Evolutionary conservation across 2,329 filamentous ascomycete species (phyloP).

Genomic region (Arthrobotrys megalospora): DNA sequence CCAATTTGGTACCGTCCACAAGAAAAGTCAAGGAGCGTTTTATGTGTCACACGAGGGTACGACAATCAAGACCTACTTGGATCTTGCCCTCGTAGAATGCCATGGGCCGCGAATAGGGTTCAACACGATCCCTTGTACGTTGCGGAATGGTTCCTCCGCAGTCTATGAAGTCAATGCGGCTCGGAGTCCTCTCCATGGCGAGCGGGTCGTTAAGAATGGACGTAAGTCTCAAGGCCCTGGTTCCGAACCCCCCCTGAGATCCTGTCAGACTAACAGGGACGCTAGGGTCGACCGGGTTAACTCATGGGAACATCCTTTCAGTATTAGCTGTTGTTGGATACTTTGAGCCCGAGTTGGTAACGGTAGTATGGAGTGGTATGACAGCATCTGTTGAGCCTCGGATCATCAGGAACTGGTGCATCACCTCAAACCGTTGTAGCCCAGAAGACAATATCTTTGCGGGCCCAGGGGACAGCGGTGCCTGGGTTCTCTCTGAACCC

Average conservation of each 20-base stretch:
- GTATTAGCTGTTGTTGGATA: constrained; percentile 36
- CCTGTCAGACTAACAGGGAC: background rate
- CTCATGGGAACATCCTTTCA: constrained; percentile 41
- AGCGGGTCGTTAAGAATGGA: constrained; percentile 49
- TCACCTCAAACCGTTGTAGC: constrained; percentile 22
- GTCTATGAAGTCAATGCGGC: constrained; percentile 50
- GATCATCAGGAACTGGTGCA: constrained; percentile 51
- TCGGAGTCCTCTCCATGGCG: constrained; percentile 43
- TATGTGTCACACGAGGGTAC: constrained; percentile 22
- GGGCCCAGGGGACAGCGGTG: constrained; percentile 47
- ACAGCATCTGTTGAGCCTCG: constrained; percentile 29
- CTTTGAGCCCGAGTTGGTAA: constrained; percentile 39
- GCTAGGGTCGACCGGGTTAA: constrained; percentile 47
- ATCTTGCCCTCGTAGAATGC: constrained; percentile 51
- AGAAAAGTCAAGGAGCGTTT: constrained; percentile 38
- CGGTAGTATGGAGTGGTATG: constrained; percentile 13
- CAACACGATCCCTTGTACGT: constrained; percentile 45
- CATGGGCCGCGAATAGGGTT: constrained; percentile 29
- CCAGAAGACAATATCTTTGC: constrained; percentile 39
- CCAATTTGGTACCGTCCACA: constrained; percentile 28
- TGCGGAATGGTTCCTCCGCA: constrained; percentile 26
- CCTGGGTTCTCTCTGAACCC: constrained; percentile 49
- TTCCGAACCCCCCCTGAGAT: background rate
- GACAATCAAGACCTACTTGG: constrained; percentile 43
- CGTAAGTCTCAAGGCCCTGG: constrained; percentile 36